Base-by-base conservation (phyloP, 352 stramenopile species). In the Phytophthora pseudosyringae region DNA sequence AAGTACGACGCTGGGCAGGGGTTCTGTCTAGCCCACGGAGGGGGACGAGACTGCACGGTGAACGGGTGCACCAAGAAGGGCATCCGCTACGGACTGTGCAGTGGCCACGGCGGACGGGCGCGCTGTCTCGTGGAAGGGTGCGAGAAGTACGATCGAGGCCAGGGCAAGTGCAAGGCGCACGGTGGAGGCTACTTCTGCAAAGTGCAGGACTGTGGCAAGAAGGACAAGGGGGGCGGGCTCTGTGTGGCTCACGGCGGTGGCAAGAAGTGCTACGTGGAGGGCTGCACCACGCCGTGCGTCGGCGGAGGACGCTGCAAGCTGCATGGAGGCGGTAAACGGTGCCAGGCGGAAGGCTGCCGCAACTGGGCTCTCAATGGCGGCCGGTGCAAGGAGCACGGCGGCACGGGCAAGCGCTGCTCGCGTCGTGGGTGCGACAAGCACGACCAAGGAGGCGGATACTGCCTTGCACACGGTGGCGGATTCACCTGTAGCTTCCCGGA, bases 151-250 rank as follows among this genome's bases (percentile, higher is more conserved):
- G 84, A 93, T 51, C 74, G 84, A 45, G 81, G 84, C 4, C 80
- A 93, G 62, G 85, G 84, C 35, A 87, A 89, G 44, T 95, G 86
- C 68, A 95, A 95, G 63, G 69, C 78, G 10, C 86, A 95, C 49
- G 86, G 86, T n/a, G 86, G 86, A 4, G 86, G 86, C 12, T 93
- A 95, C 58, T 84, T 83, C 33, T 96, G 88, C 56, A 93, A 93
- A 49, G 54, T 81, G 4, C 71, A 87, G 4, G 86, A 80, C 5
- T 96, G 88, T 58, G 64, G 53, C 18, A 96, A 96, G 73, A 92
- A 93, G 45, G 87, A 96, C 57, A 90, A 92, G 50, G 88, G 88
- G 18, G 86, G 88, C 4, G 88, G 88, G 13, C 79, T 89, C 21
- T 96, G 88, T 60, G 86, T 83, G 21, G 63, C 76, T 7, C 88